Conservation (phyloP, 257 asterid species). For the Prunella vulgaris region DNA sequence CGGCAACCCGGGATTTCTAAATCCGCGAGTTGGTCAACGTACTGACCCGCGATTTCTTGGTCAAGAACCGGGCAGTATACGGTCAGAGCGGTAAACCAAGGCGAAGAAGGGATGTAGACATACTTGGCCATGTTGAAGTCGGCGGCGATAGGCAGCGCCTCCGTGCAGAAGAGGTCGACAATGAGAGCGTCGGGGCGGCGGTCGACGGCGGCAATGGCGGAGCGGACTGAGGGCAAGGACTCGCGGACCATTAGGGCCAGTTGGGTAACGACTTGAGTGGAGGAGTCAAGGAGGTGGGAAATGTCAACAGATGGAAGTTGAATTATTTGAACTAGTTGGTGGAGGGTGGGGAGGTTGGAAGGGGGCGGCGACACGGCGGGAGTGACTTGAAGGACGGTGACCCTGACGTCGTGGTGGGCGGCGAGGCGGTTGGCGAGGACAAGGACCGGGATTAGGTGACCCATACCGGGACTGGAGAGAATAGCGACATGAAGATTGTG, state of each 20-base stretch:
- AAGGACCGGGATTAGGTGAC: conserved; percentile 57
- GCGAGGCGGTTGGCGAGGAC: conserved; percentile 55
- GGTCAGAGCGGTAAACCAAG: conserved; percentile 50
- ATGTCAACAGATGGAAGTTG: conserved; percentile 44
- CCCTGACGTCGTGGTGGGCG: conserved; percentile 35
- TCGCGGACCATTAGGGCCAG: conserved; percentile 39
- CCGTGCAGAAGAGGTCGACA: conserved; percentile 50
- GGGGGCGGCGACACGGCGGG: conserved; percentile 32
- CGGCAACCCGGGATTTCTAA: conserved; percentile 61
- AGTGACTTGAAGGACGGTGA: conserved; percentile 39
- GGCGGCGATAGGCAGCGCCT: conserved; percentile 37
- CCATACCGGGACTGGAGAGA: conserved; percentile 66
- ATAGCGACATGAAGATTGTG: conserved; percentile 40
- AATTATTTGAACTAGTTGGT: conserved; percentile 18
- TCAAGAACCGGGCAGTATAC: conserved; percentile 53
- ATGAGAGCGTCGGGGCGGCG: conserved; percentile 48
- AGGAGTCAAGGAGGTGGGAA: conserved; percentile 37
- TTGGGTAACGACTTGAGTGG: conserved; percentile 35
- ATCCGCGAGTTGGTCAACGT: conserved; percentile 33
- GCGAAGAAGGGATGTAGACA: conserved; percentile 35
- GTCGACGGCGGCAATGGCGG: conserved; percentile 36
- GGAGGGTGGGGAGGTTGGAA: conserved; percentile 25
- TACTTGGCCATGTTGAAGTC: conserved; percentile 50
- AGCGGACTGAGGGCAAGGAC: conserved; percentile 39
- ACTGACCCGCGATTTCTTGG: conserved; percentile 38